Base-by-base conservation (phyloP, 2,329 filamentous ascomycete species). In the Nakataea oryzae region DNA sequence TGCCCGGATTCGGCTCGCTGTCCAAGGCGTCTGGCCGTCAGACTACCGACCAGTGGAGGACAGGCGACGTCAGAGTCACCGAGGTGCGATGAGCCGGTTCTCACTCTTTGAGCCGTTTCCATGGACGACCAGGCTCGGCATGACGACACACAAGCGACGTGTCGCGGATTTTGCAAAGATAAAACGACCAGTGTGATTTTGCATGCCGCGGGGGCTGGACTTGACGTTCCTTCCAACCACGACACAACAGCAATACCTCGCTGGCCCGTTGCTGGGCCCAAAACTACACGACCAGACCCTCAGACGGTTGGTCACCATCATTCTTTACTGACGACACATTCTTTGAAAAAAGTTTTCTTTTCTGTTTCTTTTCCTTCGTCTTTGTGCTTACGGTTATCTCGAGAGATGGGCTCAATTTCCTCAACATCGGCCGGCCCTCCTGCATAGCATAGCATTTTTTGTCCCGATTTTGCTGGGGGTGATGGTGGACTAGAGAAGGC, bases 1-100 rank as follows among this genome's bases (percentile, higher is more conserved):
- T 85, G 73, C 78, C 82, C 3, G 78, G 79, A 57, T 84, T 85
- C 62, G 79, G 80, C 50, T 78, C 76, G 13, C 63, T 66, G 57
- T 70, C 68, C 55, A 74, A 74, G 72, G 71, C 74, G 61, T 71
- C 68, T 65, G 68, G 71, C 26, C 66, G 47, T 41, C 3, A 26
- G 26, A 32, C 70, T 29, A 67, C 71, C 14, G 67, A 74, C 28
- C 74, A 80, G 65, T 79, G 79, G 73, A 74, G 77, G 64, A 69
- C 73, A 63, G 66, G 62, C 55, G 64, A 64, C 57, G 61, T 62
- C 12, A 66, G 66, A 60, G 66, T 67, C 34, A 58, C 61, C 58
- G 66, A 65, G 32, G 67, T 65, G 27, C 61, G 67, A 58, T 62
- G 62, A 62, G 55, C 13, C 17, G 41, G 41, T n/a, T 50, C 41